Evolutionary conservation across 202 grass and related monocot species (phyloP).

Genomic region (Elaeis oleifera): DNA sequence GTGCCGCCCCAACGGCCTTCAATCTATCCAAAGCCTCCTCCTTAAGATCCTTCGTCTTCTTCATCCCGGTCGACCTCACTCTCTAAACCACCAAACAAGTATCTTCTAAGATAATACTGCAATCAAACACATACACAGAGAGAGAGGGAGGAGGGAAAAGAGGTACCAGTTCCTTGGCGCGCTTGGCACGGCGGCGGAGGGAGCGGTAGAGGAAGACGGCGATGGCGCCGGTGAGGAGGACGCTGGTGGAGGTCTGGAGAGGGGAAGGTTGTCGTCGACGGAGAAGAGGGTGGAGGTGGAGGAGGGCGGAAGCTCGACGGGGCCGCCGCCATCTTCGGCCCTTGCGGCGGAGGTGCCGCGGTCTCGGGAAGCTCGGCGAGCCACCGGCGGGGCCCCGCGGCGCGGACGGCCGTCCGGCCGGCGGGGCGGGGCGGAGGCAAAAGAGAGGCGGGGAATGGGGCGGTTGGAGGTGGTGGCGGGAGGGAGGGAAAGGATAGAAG

Average conservation of each 20-base stretch:
- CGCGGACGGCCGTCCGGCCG: constrained; percentile 1
- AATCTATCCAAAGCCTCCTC: constrained; percentile 59
- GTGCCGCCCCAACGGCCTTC: constrained; percentile 40
- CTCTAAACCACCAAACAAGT: constrained; percentile 35
- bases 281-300: constrained; percentile 37
- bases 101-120: neutral
- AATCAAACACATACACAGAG: neutral
- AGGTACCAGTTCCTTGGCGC: constrained; percentile 71
- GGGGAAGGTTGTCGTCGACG: constrained; percentile 49
- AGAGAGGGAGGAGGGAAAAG: neutral
- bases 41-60: constrained; percentile 53
- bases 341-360: neutral
- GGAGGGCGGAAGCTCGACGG: constrained; percentile 35
- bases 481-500: constrained; percentile 16
- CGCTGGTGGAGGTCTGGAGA: constrained; percentile 66
- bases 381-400: constrained; percentile 20
- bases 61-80: constrained; percentile 59
- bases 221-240: constrained; percentile 83
- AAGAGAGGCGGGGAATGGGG: neutral
- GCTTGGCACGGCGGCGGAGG: constrained; percentile 75
- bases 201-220: constrained; percentile 80
- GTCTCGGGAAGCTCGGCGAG: constrained; percentile 2
- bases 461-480: neutral
- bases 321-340: constrained; percentile 25
- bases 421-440: too few relatives aligned